Base-by-base conservation (phyloP, 768 basidiomycete genomes). In the Mrakia gelida region DNA sequence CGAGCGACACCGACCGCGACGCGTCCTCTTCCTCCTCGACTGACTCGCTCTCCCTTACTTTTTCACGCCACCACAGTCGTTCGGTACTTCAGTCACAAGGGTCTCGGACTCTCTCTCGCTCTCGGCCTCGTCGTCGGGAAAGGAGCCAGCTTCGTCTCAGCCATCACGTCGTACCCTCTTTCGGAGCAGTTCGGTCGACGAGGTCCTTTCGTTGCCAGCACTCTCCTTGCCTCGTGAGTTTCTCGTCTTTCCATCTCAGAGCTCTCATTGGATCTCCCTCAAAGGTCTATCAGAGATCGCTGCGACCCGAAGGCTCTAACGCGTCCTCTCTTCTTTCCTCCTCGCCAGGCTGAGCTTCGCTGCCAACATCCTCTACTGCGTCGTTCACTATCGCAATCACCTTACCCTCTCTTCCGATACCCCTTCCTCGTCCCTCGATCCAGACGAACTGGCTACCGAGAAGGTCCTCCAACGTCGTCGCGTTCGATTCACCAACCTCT, bases 111-210 rank as follows among this genome's bases (percentile, higher is more conserved):
- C 11, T 91, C 91, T 1, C 89, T 94, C 85, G 92, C 92, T 0
- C 86, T 93, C n/a, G 93, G 92, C 30, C 89, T 94, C 23, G 87
- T 94, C 32, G 91, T 89, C 5, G 93, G 93, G 52, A 94, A 93
- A 83, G 89, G 87, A 15, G 88, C 91, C 0, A 91, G 91, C 8
- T 94, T 93, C 82, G 79, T 92, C 49, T 88, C 92, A 32, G 91
- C 92, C 5, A 87, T 90, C 56, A 90, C 91, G 8, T 89, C 91
- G 5, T 91, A 92, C 82, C 91, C 92, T 0, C 88, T 94, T n/a
- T 88, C 90, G 0, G 88, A 91, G 80, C 82, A 83, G 9, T 91
- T 88, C 79, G 91, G 91, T 0, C 86, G 89, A 0, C 88, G 89
- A 68, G 91, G 91, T 0, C 92, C 92, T 0, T 93, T 93, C 84